phyloP scores from a whole-genome alignment of 2,329 filamentous ascomycete species.

The Cercospora zeae-maydis region DNA sequence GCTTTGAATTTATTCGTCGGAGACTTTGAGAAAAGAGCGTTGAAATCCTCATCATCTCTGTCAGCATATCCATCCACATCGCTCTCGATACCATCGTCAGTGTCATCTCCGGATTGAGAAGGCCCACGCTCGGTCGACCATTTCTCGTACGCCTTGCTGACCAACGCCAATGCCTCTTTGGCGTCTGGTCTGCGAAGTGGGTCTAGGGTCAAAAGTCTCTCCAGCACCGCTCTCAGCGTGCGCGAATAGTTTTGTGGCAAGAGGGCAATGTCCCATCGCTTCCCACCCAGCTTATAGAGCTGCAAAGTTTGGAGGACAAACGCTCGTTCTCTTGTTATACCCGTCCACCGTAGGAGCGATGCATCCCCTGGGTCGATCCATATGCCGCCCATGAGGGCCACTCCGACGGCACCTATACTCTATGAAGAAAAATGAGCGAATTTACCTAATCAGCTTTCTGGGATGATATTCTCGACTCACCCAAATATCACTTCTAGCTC shows the following conservation, averaged over 20 bases:
- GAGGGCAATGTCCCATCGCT: background rate
- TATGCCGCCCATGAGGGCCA: conserved; percentile 19
- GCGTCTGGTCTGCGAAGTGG: background rate
- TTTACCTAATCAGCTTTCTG: no score
- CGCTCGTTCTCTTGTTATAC: background rate
- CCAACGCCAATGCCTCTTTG: background rate
- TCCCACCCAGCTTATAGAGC: conserved; percentile 4
- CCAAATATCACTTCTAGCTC: conserved; percentile 12
- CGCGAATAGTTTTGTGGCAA: background rate
- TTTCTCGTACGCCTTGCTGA: background rate
- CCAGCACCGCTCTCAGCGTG: background rate
- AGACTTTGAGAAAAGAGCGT: background rate
- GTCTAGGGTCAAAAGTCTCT: conserved; percentile 1
- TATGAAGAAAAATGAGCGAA: no score
- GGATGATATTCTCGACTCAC: no score
- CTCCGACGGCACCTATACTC: conserved; percentile 16
- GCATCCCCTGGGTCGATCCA: background rate
- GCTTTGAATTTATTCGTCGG: background rate
- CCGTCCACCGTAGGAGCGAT: background rate
- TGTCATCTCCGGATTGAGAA: background rate
- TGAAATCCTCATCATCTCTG: background rate
- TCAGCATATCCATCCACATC: background rate
- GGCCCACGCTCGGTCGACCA: background rate
- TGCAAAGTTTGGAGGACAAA: conserved; percentile 7
- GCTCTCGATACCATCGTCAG: conserved; percentile 1